Evolutionary conservation across 768 basidiomycete genomes (phyloP).

Genomic region (Mycena albidolilacea): DNA sequence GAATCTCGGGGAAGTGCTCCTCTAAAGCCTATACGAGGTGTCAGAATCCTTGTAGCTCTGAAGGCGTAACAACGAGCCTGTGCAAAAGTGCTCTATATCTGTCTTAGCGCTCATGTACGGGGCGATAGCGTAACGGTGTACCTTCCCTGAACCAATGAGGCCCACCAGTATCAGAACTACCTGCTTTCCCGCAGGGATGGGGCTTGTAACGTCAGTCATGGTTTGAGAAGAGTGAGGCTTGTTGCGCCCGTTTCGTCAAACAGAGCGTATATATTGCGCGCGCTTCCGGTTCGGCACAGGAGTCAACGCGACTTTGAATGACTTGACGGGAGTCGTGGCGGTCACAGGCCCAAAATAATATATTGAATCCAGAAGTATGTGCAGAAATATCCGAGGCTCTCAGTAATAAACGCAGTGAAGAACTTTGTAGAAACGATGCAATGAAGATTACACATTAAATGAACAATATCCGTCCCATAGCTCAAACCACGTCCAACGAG

Average conservation of each 20-base stretch:
- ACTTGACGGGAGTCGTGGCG: constrained; percentile 8
- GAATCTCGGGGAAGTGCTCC: constrained; percentile 70
- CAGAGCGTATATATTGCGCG: background rate
- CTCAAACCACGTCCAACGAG: constrained; percentile 24
- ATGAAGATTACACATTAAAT: constrained; percentile 40
- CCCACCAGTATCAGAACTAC: constrained; percentile 82
- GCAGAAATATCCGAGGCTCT: too few relatives aligned
- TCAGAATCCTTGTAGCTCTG: background rate
- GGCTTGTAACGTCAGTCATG: constrained; percentile 10
- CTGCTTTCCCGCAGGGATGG: constrained; percentile 49
- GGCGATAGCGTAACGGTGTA: constrained; percentile 43
- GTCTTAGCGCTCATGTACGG: background rate
- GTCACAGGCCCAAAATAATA: too few relatives aligned
- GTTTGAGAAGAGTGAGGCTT: background rate
- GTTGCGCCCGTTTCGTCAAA: background rate
- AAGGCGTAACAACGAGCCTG: constrained; percentile 52
- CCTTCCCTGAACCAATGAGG: constrained; percentile 83
- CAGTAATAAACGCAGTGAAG: background rate
- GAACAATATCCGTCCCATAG: constrained; percentile 31
- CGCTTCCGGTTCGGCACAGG: constrained; percentile 10
- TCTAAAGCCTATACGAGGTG: constrained; percentile 79
- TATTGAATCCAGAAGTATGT: too few relatives aligned
- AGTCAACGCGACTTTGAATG: constrained; percentile 25
- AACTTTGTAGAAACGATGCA: constrained; percentile 7
- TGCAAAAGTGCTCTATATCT: constrained; percentile 73